Evolutionary conservation across 805 yeast genomes (phyloP).

Genomic region (Vanderwaltozyma tropicalis): DNA sequence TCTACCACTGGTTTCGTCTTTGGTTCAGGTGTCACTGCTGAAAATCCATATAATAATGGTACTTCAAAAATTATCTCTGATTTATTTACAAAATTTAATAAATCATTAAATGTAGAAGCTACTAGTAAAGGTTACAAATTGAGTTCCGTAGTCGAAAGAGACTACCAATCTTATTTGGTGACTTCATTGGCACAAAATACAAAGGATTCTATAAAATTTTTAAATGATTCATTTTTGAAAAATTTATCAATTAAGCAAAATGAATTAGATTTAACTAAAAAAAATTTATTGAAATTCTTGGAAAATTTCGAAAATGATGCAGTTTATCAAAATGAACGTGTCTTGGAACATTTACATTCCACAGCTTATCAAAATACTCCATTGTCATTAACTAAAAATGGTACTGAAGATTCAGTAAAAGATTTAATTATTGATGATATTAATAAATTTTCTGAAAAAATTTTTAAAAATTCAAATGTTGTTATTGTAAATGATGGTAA

Average conservation of each 20-base stretch:
- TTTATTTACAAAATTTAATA: slow-evolving; percentile 32
- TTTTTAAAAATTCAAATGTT: slow-evolving; percentile 52
- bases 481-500: slow-evolving; percentile 65
- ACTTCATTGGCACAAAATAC: slow-evolving; percentile 40
- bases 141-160: slow-evolving; percentile 47
- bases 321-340: slow-evolving; percentile 42
- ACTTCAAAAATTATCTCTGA: slow-evolving; percentile 54
- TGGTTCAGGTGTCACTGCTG: slow-evolving; percentile 73
- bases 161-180: slow-evolving; percentile 52
- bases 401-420: slow-evolving; percentile 57
- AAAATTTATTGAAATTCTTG: slow-evolving; percentile 36
- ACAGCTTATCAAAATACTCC: slow-evolving; percentile 85
- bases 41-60: slow-evolving; percentile 76
- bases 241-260: slow-evolving; percentile 31
- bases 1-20: slow-evolving; percentile 60
- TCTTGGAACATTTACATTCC: slow-evolving; percentile 65
- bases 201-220: slow-evolving; percentile 41
- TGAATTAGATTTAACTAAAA: slow-evolving; percentile 39
- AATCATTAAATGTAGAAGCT: slow-evolving; percentile 21
- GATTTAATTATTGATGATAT: slow-evolving; percentile 52
- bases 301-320: slow-evolving; percentile 41
- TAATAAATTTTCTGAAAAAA: slow-evolving; percentile 41
- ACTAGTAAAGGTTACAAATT: slow-evolving; percentile 46
- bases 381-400: slow-evolving; percentile 63
- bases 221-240: slow-evolving; percentile 30